phyloP scores from a whole-genome alignment of 495 filamentous ascomycete genomes.

The Podospora pseudoanserina region DNA sequence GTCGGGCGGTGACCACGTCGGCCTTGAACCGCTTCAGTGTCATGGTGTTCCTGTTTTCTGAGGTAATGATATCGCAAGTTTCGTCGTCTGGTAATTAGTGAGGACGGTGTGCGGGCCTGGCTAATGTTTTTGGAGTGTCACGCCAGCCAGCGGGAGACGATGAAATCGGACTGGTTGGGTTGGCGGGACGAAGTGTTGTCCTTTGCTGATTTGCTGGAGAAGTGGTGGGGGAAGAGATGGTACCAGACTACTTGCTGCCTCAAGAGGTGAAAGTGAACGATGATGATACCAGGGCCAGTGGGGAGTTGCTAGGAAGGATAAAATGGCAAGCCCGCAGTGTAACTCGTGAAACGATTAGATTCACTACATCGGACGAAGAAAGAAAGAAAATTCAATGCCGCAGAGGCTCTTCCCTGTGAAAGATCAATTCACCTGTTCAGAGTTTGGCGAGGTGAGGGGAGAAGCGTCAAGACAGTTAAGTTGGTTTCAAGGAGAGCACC shows the following conservation, averaged over 20 bases:
- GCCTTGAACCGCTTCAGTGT: conserved; percentile 35
- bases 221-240: too few relatives aligned
- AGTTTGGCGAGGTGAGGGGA: neutral
- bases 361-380: neutral
- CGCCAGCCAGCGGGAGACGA: neutral
- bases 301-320: too few relatives aligned
- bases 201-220: too few relatives aligned
- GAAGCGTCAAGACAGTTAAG: neutral
- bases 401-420: neutral
- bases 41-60: conserved; percentile 16
- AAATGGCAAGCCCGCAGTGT: too few relatives aligned
- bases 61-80: too few relatives aligned
- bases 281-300: too few relatives aligned
- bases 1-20: conserved; percentile 28
- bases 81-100: too few relatives aligned
- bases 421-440: neutral
- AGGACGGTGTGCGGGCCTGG: neutral
- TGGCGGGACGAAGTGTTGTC: too few relatives aligned
- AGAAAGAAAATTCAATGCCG: neutral
- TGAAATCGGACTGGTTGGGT: neutral
- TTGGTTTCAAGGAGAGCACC: neutral
- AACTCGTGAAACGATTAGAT: neutral
- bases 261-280: too few relatives aligned
- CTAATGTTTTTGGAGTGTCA: neutral
- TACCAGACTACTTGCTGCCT: too few relatives aligned